Conservation (phyloP, 2,329 filamentous ascomycete species). For the Colletotrichum tanaceti region DNA sequence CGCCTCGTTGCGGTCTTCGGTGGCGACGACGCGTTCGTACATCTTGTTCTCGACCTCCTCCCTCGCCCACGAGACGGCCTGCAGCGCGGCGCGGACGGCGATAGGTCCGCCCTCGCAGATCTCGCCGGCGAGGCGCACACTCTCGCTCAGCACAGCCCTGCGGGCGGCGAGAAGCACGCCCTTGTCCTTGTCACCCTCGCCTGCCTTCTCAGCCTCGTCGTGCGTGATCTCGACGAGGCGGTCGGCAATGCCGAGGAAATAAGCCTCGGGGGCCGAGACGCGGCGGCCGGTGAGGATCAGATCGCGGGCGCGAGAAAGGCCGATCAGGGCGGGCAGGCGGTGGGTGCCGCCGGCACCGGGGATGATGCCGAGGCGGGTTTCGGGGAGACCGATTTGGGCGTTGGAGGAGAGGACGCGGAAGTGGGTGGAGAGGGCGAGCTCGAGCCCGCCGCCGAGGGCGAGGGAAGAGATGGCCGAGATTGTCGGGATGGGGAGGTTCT, state of each 20-base stretch:
- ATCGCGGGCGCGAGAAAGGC: constrained; percentile 84
- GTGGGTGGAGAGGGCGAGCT: constrained; percentile 89
- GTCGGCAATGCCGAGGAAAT: constrained; percentile 91
- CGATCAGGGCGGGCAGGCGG: constrained; percentile 84
- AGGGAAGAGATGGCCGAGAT: constrained; percentile 87
- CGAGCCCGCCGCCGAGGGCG: constrained; percentile 92
- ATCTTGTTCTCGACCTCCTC: constrained; percentile 87
- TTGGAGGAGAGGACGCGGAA: constrained; percentile 88
- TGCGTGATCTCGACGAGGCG: constrained; percentile 81
- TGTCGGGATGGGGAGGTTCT: constrained; percentile 85
- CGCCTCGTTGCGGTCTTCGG: constrained; percentile 89
- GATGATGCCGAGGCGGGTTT: constrained; percentile 93
- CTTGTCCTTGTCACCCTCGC: constrained; percentile 49
- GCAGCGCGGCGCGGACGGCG: constrained; percentile 81
- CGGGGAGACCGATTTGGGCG: constrained; percentile 83
- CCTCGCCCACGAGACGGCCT: constrained; percentile 78
- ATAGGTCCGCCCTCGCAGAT: constrained; percentile 93
- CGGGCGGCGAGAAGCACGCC: constrained; percentile 69
- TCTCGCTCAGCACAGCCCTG: constrained; percentile 77
- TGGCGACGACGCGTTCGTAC: constrained; percentile 85
- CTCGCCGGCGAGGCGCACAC: constrained; percentile 81
- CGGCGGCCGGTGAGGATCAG: constrained; percentile 90
- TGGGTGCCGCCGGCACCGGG: constrained; percentile 95
- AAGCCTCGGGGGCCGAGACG: constrained; percentile 85
- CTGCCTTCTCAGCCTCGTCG: constrained; percentile 52